Percentiles rank a stretch among this genome's conserved stretches.
Conservation (phyloP, 1,284 basidiomycete genomes). For the Rugiboletus extremiorientalis region DNA sequence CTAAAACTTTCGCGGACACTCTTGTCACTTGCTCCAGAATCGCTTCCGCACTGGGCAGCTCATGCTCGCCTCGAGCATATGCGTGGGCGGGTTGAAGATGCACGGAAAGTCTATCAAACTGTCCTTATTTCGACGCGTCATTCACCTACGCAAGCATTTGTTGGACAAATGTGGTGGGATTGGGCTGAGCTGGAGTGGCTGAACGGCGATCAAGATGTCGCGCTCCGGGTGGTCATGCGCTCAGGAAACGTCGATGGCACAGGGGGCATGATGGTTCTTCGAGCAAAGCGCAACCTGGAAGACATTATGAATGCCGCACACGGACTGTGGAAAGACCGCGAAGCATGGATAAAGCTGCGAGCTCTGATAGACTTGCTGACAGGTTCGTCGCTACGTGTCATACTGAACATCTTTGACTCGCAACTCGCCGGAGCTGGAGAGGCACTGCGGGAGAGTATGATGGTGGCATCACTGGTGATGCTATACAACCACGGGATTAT, state of each 20-base stretch:
- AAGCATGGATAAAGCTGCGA: conserved; percentile 62
- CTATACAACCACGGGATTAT: conserved; percentile 60
- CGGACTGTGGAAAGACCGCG: conserved; percentile 51
- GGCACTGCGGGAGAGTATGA: conserved; percentile 55
- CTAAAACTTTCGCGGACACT: conserved; percentile 72
- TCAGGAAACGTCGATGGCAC: conserved; percentile 52
- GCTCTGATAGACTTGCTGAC: conserved; percentile 65
- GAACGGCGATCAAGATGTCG: conserved; percentile 48
- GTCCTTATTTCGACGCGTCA: conserved; percentile 49
- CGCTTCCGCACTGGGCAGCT: conserved; percentile 73
- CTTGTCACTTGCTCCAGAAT: conserved; percentile 62
- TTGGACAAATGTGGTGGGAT: conserved; percentile 74
- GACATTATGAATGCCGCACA: conserved; percentile 40
- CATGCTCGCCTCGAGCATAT: conserved; percentile 82
- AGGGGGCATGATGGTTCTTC: conserved; percentile 53
- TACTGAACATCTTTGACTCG: conserved; percentile 50
- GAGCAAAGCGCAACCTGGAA: conserved; percentile 58
- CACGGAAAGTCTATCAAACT: conserved; percentile 82
- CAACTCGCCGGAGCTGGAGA: conserved; percentile 29
- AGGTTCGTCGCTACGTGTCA: conserved; percentile 40
- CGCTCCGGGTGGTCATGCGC: conserved; percentile 53
- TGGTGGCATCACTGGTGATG: conserved; percentile 56
- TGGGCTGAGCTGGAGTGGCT: conserved; percentile 93
- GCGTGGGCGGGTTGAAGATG: conserved; percentile 68
- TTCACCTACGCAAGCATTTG: conserved; percentile 34